phyloP scores from a whole-genome alignment of 108 stramenopile genomes.

The Parietichytrium sp. region DNA sequence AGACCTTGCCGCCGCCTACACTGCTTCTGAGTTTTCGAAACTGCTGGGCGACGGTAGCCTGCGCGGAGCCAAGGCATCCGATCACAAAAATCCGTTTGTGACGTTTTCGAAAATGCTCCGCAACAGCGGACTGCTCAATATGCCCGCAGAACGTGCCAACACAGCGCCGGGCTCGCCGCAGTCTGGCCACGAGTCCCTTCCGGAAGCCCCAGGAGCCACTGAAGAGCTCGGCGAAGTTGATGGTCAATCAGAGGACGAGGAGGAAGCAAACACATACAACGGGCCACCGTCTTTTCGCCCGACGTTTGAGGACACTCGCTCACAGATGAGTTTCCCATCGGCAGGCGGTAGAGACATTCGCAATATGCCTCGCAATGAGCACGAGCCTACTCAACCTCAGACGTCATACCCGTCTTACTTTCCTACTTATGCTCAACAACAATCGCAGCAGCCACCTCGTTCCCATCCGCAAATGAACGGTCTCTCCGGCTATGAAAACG shows the following conservation, averaged over 20 bases:
- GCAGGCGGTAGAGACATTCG: too few relatives aligned
- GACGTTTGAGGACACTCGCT: too few relatives aligned
- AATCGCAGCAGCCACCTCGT: not conserved
- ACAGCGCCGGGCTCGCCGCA: not conserved
- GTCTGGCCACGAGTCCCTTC: not conserved
- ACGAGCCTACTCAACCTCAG: too few relatives aligned
- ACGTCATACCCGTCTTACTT: too few relatives aligned
- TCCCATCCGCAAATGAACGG: too few relatives aligned
- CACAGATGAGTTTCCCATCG: too few relatives aligned
- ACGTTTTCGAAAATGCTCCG: slow-evolving; percentile 40
- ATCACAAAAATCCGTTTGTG: not conserved
- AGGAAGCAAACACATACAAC: too few relatives aligned
- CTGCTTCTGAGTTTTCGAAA: slow-evolving; percentile 20
- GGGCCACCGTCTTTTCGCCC: too few relatives aligned
- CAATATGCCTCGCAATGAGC: too few relatives aligned
- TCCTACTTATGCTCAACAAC: not conserved
- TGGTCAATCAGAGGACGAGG: not conserved
- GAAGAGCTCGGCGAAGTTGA: not conserved
- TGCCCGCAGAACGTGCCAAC: not conserved
- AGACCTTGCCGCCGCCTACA: slow-evolving; percentile 35
- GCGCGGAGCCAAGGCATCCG: not conserved
- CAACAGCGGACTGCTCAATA: not conserved
- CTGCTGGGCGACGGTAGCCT: not conserved
- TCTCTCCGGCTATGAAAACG: too few relatives aligned
- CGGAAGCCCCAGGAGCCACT: not conserved